Conservation (phyloP, 805 yeast species). For the Barnettozyma salicaria region DNA sequence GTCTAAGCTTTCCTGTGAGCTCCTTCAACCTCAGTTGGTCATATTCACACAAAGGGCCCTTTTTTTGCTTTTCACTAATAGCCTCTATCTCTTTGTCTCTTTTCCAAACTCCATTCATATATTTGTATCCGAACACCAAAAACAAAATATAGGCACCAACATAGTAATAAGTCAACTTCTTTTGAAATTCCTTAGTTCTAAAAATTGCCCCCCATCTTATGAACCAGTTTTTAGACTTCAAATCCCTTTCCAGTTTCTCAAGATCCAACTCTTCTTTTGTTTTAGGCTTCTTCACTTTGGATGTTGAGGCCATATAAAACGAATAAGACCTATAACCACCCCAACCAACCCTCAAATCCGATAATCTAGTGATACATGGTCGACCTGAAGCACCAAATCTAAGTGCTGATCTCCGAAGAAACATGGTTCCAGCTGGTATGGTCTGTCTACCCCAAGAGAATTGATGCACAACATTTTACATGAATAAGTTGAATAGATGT, state of each 20-base stretch:
- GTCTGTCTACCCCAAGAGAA: too few relatives aligned
- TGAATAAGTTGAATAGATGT: too few relatives aligned
- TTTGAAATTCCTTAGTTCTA: constrained; percentile 52
- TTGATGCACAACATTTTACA: too few relatives aligned
- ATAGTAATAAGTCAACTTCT: constrained; percentile 56
- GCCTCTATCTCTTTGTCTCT: constrained; percentile 56
- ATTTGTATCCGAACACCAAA: constrained; percentile 52
- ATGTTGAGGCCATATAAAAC: constrained; percentile 21
- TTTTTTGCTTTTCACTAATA: constrained; percentile 34
- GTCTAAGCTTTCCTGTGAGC: constrained; percentile 51
- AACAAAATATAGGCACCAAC: constrained; percentile 54
- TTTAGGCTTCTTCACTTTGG: constrained; percentile 19
- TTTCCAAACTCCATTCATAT: constrained; percentile 59
- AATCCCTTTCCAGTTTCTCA: constrained; percentile 29
- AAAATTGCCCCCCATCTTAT: constrained; percentile 49
- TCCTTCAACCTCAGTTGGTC: constrained; percentile 59
- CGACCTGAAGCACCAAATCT: too few relatives aligned
- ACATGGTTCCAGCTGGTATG: too few relatives aligned
- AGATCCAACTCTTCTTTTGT: constrained; percentile 30
- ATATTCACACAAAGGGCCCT: constrained; percentile 44
- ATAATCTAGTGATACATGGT: not conserved
- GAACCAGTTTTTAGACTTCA: constrained; percentile 32
- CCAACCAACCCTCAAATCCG: too few relatives aligned
- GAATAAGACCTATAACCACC: too few relatives aligned
- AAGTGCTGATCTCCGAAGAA: too few relatives aligned